Percentiles rank a stretch among this genome's conserved stretches.
Conservation (phyloP, 805 yeast genomes). For the Candida hungchunana region DNA sequence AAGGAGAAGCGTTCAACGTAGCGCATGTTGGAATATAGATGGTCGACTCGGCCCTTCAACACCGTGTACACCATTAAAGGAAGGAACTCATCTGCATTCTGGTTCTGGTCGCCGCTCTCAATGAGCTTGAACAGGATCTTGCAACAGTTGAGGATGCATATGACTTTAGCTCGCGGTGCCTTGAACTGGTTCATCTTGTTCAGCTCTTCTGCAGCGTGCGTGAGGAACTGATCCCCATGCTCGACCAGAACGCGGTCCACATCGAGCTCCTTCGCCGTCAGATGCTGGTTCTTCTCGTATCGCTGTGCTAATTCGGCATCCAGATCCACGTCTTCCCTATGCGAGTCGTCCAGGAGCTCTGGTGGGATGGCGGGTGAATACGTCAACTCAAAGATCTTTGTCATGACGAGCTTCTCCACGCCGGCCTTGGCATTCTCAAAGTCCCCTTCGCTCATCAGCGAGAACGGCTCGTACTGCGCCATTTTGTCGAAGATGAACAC, state of each 20-base stretch:
- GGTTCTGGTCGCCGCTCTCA: constrained; percentile 56
- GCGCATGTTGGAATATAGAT: constrained; percentile 71
- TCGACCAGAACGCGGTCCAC: constrained; percentile 49
- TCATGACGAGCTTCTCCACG: constrained; percentile 88
- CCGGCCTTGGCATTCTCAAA: constrained; percentile 82
- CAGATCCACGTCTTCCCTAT: constrained; percentile 54
- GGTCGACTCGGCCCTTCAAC: constrained; percentile 58
- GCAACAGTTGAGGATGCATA: constrained; percentile 87
- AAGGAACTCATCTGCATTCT: constrained; percentile 92
- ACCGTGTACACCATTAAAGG: constrained; percentile 82
- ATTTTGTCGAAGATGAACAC: constrained; percentile 64
- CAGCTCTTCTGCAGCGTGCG: constrained; percentile 69
- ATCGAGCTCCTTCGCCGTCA: constrained; percentile 65
- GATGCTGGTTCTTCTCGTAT: constrained; percentile 63
- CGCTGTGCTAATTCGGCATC: constrained; percentile 53
- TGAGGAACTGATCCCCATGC: constrained; percentile 49
- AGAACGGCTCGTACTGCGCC: constrained; percentile 65
- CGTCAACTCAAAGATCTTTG: constrained; percentile 69
- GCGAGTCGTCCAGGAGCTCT: constrained; percentile 45
- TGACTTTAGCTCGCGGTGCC: constrained; percentile 92
- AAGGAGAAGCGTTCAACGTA: constrained; percentile 84
- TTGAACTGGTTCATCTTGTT: constrained; percentile 75
- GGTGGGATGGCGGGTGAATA: constrained; percentile 72
- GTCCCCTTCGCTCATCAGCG: constrained; percentile 52
- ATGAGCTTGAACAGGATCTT: constrained; percentile 88